phyloP scores from a whole-genome alignment of 352 stramenopile genomes.

The Globisporangium lucens region DNA sequence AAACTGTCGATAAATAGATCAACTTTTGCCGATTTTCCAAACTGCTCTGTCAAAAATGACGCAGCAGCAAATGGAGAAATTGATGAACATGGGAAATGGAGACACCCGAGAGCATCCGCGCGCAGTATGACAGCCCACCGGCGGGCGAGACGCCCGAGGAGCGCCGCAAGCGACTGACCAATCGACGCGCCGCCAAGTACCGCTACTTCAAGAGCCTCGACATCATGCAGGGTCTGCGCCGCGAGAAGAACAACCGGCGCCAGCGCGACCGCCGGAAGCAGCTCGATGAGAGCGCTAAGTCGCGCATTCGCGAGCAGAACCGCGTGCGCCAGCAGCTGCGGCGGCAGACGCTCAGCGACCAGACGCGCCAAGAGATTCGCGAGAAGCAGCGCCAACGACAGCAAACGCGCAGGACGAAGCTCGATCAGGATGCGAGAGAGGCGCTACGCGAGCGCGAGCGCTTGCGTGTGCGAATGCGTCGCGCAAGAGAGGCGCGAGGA shows the following conservation, averaged over 20 bases:
- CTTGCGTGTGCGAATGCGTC: constrained; percentile 36
- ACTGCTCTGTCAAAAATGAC: background rate
- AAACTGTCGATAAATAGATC: too few relatives aligned
- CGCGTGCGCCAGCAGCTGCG: constrained; percentile 51
- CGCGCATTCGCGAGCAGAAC: constrained; percentile 56
- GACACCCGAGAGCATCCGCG: constrained; percentile 50
- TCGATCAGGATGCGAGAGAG: constrained; percentile 40
- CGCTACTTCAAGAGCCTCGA: constrained; percentile 35
- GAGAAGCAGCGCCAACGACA: constrained; percentile 46
- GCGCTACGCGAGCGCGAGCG: constrained; percentile 44
- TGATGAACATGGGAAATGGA: constrained; percentile 22
- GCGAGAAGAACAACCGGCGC: constrained; percentile 37
- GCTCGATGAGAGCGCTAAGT: constrained; percentile 36
- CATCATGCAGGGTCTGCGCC: constrained; percentile 25
- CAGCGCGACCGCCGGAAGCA: constrained; percentile 45
- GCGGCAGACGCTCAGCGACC: constrained; percentile 40
- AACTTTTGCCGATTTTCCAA: too few relatives aligned
- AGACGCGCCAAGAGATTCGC: constrained; percentile 29
- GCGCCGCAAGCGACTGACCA: constrained; percentile 50
- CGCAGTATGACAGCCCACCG: constrained; percentile 40
- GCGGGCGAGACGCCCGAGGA: constrained; percentile 40
- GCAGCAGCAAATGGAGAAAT: background rate
- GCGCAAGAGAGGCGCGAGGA: constrained; percentile 20
- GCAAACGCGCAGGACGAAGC: constrained; percentile 33
- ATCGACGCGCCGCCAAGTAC: constrained; percentile 69